A percentile compares a stretch with the other conserved stretches of the same genome.
Evolutionary conservation across 1,284 basidiomycete species (phyloP).

Genomic region (Cryptococcus maquisensis): DNA sequence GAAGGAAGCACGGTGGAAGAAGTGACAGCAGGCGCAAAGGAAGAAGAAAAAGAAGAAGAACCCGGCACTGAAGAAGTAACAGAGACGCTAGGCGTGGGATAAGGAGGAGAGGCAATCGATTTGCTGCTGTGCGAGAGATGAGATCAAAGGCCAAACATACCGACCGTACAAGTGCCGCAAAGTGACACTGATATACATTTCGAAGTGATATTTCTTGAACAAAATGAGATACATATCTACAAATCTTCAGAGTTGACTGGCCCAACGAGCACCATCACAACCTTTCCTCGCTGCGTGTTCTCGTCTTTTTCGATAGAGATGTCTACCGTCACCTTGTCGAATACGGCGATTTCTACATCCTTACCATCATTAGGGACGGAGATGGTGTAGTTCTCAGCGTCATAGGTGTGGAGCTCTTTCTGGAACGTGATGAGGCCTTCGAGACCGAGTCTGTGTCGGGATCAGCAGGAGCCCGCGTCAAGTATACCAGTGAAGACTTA

Average conservation of each 20-base stretch:
- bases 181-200: too few species aligned
- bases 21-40: too few species aligned
- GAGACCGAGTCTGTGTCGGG: constrained; percentile 68
- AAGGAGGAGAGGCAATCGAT: too few species aligned
- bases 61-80: too few species aligned
- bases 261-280: constrained; percentile 55
- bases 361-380: constrained; percentile 57
- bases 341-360: constrained; percentile 68
- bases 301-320: constrained; percentile 92
- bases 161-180: too few species aligned
- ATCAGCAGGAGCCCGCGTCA: background rate
- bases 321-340: constrained; percentile 85
- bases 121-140: too few species aligned
- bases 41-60: too few species aligned
- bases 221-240: constrained; percentile 12
- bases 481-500: constrained; percentile 49
- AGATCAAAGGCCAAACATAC: too few species aligned
- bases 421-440: constrained; percentile 93
- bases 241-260: constrained; percentile 40
- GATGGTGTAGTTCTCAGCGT: constrained; percentile 85
- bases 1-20: too few species aligned
- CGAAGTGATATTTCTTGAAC: background rate
- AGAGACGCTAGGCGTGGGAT: too few species aligned
- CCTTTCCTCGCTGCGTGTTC: constrained; percentile 87
- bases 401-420: constrained; percentile 73